Evolutionary conservation across 176 grass and related monocot genomes (phyloP).

Genomic region (Ampelocalamus luodianensis): DNA sequence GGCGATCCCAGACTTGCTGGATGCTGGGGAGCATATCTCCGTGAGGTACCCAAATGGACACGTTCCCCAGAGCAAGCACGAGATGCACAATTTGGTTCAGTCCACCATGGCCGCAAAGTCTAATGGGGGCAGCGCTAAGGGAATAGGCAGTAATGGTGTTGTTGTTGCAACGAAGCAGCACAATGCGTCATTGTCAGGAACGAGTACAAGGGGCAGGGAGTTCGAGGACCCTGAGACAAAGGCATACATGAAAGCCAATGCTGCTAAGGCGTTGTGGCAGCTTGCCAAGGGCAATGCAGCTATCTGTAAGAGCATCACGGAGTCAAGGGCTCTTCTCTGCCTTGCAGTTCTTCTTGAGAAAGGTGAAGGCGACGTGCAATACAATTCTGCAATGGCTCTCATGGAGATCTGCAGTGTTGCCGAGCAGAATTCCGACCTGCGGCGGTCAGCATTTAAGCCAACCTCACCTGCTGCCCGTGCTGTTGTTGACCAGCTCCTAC

Average conservation of each 20-base stretch:
- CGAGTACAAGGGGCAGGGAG: constrained; percentile 75
- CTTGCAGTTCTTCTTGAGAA: constrained; percentile 92
- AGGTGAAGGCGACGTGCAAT: constrained; percentile 68
- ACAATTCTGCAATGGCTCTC: constrained; percentile 95
- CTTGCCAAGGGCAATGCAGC: constrained; percentile 79
- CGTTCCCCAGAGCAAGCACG: constrained; percentile 53
- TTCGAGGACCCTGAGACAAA: constrained; percentile 84
- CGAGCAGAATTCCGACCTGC: constrained; percentile 74
- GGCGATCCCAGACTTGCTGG: constrained; percentile 38
- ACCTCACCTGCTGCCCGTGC: constrained; percentile 80
- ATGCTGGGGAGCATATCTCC: constrained; percentile 38
- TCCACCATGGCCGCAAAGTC: constrained; percentile 80
- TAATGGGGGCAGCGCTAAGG: constrained; percentile 38
- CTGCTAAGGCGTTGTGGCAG: constrained; percentile 86
- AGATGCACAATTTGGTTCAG: constrained; percentile 83
- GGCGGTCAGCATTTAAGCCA: constrained; percentile 87
- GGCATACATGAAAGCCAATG: constrained; percentile 92
- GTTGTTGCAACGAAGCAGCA: constrained; percentile 47
- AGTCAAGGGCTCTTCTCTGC: constrained; percentile 94
- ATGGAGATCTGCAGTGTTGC: constrained; percentile 90
- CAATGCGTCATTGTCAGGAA: constrained; percentile 54
- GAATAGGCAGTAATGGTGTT: neutral
- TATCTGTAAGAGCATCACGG: constrained; percentile 94
- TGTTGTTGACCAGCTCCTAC: constrained; percentile 90
- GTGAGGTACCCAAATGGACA: constrained; percentile 43